Conservation (phyloP, 2,329 filamentous ascomycete species). For the Aspergillus glaucus region DNA sequence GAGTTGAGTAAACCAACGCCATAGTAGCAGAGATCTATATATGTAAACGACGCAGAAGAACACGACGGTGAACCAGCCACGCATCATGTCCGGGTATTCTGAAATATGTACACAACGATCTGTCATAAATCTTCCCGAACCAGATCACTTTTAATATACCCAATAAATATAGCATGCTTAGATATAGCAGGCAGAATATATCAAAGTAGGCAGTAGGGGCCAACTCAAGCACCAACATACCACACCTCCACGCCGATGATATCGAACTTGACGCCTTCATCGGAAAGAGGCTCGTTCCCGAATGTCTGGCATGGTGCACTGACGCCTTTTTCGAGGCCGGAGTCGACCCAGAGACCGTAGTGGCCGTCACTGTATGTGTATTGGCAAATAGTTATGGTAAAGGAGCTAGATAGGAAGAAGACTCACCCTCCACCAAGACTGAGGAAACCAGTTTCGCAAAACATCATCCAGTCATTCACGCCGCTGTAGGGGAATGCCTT, state of each 20-base stretch:
- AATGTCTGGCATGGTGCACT: conserved; percentile 84
- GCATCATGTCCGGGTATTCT: conserved; percentile 7
- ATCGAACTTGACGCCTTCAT: conserved; percentile 87
- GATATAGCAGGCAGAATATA: not conserved
- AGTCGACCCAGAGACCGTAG: conserved; percentile 90
- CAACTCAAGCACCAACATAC: conserved; percentile 62
- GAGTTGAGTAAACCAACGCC: no score
- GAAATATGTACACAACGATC: not conserved
- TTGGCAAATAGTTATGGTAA: conserved; percentile 17
- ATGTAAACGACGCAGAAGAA: not conserved
- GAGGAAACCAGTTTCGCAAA: conserved; percentile 78
- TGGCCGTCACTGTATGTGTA: conserved; percentile 58
- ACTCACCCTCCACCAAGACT: conserved; percentile 72
- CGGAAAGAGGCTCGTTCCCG: conserved; percentile 87
- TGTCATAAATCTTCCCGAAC: not conserved
- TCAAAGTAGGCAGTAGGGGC: not conserved
- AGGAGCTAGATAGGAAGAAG: not conserved
- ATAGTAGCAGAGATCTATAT: no score
- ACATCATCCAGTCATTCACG: conserved; percentile 93
- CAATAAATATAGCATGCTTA: not conserved
- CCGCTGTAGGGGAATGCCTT: conserved; percentile 96
- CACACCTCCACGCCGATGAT: conserved; percentile 88
- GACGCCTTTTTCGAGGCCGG: conserved; percentile 74
- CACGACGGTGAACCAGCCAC: conserved; percentile 10
- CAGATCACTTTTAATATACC: not conserved